phyloP scores from a whole-genome alignment of 202 grass and related monocot genomes.

The Cymbopogon flexuosus region DNA sequence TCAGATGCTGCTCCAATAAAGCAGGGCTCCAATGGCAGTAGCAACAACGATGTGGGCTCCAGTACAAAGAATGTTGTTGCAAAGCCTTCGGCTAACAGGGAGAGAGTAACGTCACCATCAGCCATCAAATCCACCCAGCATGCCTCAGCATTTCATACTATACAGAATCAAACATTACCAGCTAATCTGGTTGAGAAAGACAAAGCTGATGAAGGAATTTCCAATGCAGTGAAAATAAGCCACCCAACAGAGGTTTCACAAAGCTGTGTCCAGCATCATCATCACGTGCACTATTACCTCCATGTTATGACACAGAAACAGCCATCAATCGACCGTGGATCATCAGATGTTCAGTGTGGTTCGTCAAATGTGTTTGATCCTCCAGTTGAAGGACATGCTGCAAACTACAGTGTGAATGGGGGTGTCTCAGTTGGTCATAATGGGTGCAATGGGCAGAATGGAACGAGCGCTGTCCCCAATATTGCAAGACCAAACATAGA shows the following conservation, averaged over 20 bases:
- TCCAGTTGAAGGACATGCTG: conserved; percentile 60
- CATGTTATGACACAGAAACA: conserved; percentile 47
- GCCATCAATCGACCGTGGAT: conserved; percentile 34
- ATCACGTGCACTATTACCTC: conserved; percentile 60
- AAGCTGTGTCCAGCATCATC: conserved; percentile 56
- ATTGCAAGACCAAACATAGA: conserved; percentile 53
- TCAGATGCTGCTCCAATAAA: conserved; percentile 65
- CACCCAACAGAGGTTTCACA: conserved; percentile 40
- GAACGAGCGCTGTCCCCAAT: conserved; percentile 42
- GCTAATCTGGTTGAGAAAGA: conserved; percentile 39
- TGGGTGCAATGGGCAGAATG: conserved; percentile 59
- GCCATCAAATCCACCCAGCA: conserved; percentile 53
- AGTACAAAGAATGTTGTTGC: conserved; percentile 63
- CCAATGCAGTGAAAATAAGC: conserved; percentile 31
- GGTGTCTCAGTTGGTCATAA: conserved; percentile 59
- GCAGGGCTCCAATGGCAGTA: conserved; percentile 74
- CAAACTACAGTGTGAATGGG: conserved; percentile 60
- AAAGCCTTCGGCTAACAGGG: conserved; percentile 41
- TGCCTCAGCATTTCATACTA: conserved; percentile 72
- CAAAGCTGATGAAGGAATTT: conserved; percentile 54
- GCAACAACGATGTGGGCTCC: conserved; percentile 79
- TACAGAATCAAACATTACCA: conserved; percentile 35
- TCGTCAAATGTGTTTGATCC: conserved; percentile 48
- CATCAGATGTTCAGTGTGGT: conserved; percentile 39
- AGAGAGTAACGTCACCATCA: conserved; percentile 47